These are phyloP conservation scores for Chlorella sp. DNA, from an alignment of 139 green algal genomes.

Conservation along the genomic window DNA sequence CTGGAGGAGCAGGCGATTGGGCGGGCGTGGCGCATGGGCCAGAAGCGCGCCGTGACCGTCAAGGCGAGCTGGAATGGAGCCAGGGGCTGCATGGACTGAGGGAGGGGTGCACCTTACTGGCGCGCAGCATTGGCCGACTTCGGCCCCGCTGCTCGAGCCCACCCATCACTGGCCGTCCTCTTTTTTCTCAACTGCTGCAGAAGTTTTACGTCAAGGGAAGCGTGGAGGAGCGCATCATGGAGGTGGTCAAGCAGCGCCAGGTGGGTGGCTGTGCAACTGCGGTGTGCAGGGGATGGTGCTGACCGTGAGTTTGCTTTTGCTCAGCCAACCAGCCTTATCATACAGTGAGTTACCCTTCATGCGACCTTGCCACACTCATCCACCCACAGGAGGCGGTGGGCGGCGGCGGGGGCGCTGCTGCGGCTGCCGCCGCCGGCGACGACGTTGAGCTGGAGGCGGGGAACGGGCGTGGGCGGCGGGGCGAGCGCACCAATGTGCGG, in stretches of 20 bases:
- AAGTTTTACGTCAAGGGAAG: conserved; percentile 68
- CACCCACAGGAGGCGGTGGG: not conserved
- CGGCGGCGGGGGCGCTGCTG: not conserved
- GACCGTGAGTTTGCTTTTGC: too few relatives aligned
- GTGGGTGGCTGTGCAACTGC: too few relatives aligned
- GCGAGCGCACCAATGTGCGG: conserved; percentile 15
- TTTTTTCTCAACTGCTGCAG: not conserved
- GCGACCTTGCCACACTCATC: too few relatives aligned
- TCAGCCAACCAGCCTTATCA: too few relatives aligned
- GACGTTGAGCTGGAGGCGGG: not conserved
- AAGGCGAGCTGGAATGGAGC: conserved; percentile 22
- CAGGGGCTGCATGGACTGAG: too few relatives aligned
- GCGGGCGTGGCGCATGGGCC: conserved; percentile 82
- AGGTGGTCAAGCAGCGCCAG: conserved; percentile 58
- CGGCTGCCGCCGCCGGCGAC: not conserved
- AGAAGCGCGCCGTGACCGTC: conserved; percentile 70
- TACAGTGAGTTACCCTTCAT: too few relatives aligned
- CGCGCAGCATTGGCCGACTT: too few relatives aligned
- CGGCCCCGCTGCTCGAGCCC: too few relatives aligned
- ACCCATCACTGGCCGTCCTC: too few relatives aligned
- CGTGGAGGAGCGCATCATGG: conserved; percentile 76
- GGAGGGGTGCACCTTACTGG: too few relatives aligned
- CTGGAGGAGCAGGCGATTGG: conserved; percentile 85
- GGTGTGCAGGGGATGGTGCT: too few relatives aligned
- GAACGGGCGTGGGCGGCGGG: not conserved